These are phyloP conservation scores for Neurospora sp. DNA, from an alignment of 495 filamentous ascomycete species.

Conservation along the genomic window DNA sequence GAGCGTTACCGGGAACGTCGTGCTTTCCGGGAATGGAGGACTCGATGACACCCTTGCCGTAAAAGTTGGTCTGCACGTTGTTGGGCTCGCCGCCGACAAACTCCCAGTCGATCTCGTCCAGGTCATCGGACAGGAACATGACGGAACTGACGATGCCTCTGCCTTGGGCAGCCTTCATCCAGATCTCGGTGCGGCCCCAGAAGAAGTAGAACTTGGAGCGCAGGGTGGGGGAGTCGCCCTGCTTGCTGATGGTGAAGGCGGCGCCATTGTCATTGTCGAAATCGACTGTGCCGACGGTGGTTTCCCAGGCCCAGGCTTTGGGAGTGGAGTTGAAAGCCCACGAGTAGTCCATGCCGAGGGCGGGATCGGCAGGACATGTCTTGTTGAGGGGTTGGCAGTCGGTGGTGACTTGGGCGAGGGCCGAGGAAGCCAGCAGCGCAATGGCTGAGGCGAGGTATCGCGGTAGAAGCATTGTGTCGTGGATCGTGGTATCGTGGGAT, in stretches of 20 bases:
- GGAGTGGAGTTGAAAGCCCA: constrained; percentile 58
- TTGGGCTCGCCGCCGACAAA: constrained; percentile 59
- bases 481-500: background rate
- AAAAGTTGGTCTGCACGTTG: constrained; percentile 71
- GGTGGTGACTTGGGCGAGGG: constrained; percentile 53
- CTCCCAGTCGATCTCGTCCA: constrained; percentile 90
- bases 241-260: constrained; percentile 57
- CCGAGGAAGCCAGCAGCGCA: constrained; percentile 30
- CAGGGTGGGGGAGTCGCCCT: constrained; percentile 66
- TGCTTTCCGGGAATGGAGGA: constrained; percentile 49
- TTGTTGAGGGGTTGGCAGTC: constrained; percentile 56
- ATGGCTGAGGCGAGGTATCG: constrained; percentile 24
- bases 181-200: constrained; percentile 62
- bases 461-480: constrained; percentile 13
- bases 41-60: constrained; percentile 61
- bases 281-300: constrained; percentile 45
- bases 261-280: constrained; percentile 49
- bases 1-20: constrained; percentile 27
- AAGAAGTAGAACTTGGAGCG: constrained; percentile 67
- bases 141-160: constrained; percentile 73
- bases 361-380: constrained; percentile 54
- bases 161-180: constrained; percentile 62
- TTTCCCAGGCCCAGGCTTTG: constrained; percentile 48
- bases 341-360: constrained; percentile 45
- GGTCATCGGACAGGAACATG: constrained; percentile 71